These are phyloP conservation scores for Globisporangium radiosum DNA, from an alignment of 352 stramenopile genomes.

Conservation along the genomic window DNA sequence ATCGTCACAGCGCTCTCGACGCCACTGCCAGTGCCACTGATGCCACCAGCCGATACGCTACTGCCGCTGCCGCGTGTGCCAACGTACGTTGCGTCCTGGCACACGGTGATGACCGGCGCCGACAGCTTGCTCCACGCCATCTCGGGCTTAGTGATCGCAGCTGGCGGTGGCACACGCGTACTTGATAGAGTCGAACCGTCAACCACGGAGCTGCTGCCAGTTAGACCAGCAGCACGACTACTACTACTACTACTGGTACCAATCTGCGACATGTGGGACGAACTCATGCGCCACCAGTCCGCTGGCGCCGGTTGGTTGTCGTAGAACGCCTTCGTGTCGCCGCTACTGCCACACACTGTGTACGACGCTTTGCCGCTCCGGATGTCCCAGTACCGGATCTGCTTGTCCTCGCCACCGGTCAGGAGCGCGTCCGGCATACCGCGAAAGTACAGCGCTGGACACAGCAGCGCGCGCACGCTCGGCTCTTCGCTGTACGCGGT, in stretches of 20 bases:
- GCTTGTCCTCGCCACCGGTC: conserved; percentile 91
- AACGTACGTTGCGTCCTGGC: conserved; percentile 76
- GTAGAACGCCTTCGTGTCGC: conserved; percentile 82
- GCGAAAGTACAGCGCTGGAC: conserved; percentile 83
- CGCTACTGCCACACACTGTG: conserved; percentile 83
- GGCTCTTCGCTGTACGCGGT: conserved; percentile 67
- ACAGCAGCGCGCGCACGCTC: conserved; percentile 83
- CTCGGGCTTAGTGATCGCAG: conserved; percentile 67
- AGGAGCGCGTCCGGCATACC: conserved; percentile 85
- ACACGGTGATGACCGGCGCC: conserved; percentile 78
- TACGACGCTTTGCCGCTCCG: conserved; percentile 90
- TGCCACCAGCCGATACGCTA: conserved; percentile 22
- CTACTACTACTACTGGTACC: conserved; percentile 11
- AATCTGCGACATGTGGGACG: conserved; percentile 14
- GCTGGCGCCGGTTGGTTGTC: conserved; percentile 69
- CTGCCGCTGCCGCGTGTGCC: conserved; percentile 40
- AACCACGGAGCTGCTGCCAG: too few relatives aligned
- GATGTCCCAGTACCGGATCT: conserved; percentile 98
- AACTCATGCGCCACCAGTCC: conserved; percentile 83
- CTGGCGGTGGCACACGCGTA: conserved; percentile 1
- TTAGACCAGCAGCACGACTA: too few relatives aligned
- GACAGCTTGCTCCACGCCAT: conserved; percentile 85
- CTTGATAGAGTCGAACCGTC: too few relatives aligned
- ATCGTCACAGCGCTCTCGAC: conserved; percentile 75
- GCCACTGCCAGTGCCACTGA: conserved; percentile 24